Conservation (phyloP, 208 protist genomes). For the Acanthamoeba lenticulata region DNA sequence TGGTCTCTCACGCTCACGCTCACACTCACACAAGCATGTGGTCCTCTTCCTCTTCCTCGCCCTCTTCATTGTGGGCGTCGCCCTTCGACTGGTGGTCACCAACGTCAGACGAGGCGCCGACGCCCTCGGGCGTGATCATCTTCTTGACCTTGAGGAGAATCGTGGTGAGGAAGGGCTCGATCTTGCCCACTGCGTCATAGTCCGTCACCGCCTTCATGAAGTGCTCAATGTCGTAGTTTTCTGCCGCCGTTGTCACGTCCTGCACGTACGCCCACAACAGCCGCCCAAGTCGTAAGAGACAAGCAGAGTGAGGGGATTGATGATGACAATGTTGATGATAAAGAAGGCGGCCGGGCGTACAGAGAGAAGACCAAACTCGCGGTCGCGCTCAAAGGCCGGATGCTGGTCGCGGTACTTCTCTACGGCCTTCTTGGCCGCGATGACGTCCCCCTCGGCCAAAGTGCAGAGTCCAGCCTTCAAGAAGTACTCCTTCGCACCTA, state of each 20-base stretch:
- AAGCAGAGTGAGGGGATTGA: too few relatives aligned
- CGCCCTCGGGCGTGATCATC: background rate
- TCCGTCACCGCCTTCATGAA: background rate
- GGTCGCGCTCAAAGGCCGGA: background rate
- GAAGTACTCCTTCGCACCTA: conserved; percentile 1
- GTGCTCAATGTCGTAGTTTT: background rate
- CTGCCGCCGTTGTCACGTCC: background rate
- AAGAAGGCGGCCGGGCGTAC: background rate
- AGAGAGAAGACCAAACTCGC: background rate
- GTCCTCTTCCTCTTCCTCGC: background rate
- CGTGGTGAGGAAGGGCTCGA: background rate
- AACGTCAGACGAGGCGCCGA: background rate
- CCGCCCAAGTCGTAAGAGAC: too few relatives aligned
- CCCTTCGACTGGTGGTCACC: too few relatives aligned
- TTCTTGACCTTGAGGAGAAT: background rate
- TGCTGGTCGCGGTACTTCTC: background rate
- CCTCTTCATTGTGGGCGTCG: background rate
- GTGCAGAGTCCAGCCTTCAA: conserved; percentile 12
- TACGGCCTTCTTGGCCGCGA: background rate
- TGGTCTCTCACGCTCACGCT: too few relatives aligned
- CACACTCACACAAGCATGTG: background rate
- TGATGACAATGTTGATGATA: background rate
- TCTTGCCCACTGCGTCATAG: background rate
- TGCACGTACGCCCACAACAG: background rate
- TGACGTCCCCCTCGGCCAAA: background rate